Evolutionary conservation across 2,329 filamentous ascomycete species (phyloP), one percentile per base, ranked within the genome.

Genomic region (Pseudogymnoascus sp.): DNA sequence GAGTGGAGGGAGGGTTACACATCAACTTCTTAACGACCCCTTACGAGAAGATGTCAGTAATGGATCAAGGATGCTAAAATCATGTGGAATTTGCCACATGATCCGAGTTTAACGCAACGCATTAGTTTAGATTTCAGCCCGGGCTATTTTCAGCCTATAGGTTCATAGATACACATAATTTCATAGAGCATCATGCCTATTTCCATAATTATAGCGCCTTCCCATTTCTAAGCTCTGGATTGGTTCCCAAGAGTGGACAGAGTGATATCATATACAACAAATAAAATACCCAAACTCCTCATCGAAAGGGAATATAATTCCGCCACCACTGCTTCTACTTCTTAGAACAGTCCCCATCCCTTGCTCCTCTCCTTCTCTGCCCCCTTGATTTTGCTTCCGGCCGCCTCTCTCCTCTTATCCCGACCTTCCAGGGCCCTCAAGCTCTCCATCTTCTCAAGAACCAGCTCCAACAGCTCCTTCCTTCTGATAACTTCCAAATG

Each of bases 381-480:
- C 58, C 63, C 63, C 20, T 69, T 69, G 65, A 70, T 72, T 28
- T 65, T 64, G 62, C 70, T 70, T 32, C 57, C 66, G 35, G 62
- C 62, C 60, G 70, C 68, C 58, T 68, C 70, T 18, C 78, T 76
- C 30, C 84, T 79, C 70, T 85, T 84, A 66, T 88, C 87, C 60
- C 88, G 79, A 8, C 87, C 87, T 70, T 97, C 92, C 7, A 99
- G 78, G 69, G 92, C 88, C 62, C 90, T 81, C 68, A 99, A 75
- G 62, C 90, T 88, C 72, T 97, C 92, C 84, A 99, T 97, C 80
- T 99, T 97, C 72, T 91, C 88, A 30, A 99, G 79, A 4, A 96
- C 94, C 61, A 97, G 79, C 76, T 99, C 93, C 4, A 99, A 81
- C 62, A 97, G 79, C 70, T 97, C 92, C 75, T 99, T 99, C 66